Evolutionary conservation across 1,284 basidiomycete species (phyloP).

Genomic region (Ceratobasidium sp.): DNA sequence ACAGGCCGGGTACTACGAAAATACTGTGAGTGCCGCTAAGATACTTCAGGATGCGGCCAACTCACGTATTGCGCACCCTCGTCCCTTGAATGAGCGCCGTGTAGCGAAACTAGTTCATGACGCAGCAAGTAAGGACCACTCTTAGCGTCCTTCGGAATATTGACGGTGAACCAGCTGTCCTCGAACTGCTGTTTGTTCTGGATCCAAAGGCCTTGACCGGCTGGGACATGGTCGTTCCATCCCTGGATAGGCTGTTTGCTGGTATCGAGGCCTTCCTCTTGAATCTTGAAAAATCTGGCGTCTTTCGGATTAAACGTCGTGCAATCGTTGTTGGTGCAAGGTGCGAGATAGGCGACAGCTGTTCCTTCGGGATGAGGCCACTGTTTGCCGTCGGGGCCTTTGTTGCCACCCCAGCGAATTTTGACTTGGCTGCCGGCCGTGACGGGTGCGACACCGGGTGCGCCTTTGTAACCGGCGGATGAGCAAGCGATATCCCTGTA

Average conservation of each 20-base stretch:
- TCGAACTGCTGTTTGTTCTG: constrained; percentile 22
- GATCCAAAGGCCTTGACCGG: constrained; percentile 21
- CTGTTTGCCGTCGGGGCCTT: constrained; percentile 18
- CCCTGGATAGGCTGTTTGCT: not conserved
- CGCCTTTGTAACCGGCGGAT: constrained; percentile 13
- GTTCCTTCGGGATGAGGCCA: constrained; percentile 61
- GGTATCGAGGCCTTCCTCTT: constrained; percentile 64
- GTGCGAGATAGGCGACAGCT: constrained; percentile 76
- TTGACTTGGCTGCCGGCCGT: constrained; percentile 11
- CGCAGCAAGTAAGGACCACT: constrained; percentile 77
- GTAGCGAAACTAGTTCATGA: constrained; percentile 78
- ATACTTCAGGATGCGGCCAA: not conserved
- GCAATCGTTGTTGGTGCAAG: constrained; percentile 62
- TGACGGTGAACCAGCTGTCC: constrained; percentile 60
- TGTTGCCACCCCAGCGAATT: constrained; percentile 27
- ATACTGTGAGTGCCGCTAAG: not conserved
- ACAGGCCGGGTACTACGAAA: constrained; percentile 72
- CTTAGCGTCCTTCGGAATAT: constrained; percentile 67
- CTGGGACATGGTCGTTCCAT: constrained; percentile 45
- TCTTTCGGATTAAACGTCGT: constrained; percentile 68
- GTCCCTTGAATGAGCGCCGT: constrained; percentile 64
- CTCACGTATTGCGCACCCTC: constrained; percentile 62
- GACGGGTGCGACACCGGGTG: not conserved
- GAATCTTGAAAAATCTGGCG: constrained; percentile 80
- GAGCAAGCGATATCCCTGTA: constrained; percentile 39